Conservation (phyloP, 2,329 filamentous ascomycete genomes). For the Myriosclerotinia curreyana region DNA sequence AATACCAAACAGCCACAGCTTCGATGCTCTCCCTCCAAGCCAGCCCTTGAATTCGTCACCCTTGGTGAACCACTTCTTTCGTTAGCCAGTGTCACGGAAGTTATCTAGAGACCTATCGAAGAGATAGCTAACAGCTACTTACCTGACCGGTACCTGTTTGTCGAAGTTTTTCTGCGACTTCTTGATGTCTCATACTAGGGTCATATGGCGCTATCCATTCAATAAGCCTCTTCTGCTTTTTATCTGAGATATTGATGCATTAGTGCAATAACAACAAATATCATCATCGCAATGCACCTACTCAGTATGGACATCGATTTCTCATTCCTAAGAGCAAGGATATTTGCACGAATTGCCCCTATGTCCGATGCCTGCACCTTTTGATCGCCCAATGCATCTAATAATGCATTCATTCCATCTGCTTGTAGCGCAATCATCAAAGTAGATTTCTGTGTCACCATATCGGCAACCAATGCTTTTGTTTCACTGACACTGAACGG, state of each 20-base stretch:
- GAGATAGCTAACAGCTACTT: background rate
- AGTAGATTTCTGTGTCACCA: slow-evolving; percentile 7
- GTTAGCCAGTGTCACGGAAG: background rate
- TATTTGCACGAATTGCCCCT: background rate
- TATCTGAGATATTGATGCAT: background rate
- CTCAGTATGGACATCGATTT: background rate
- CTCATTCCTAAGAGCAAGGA: background rate
- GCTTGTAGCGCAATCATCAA: slow-evolving; percentile 13
- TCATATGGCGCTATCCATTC: background rate
- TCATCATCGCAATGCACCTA: background rate
- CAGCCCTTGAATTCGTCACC: background rate
- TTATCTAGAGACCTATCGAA: background rate
- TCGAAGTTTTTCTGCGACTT: background rate
- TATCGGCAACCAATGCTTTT: slow-evolving; percentile 3
- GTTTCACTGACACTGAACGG: slow-evolving; percentile 10
- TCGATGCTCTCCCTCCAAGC: background rate
- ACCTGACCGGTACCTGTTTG: background rate
- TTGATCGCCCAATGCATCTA: slow-evolving; percentile 1
- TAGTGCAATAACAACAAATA: background rate
- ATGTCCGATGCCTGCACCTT: background rate
- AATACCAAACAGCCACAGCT: slow-evolving; percentile 3
- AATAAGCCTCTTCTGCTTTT: background rate
- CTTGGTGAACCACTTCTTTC: background rate
- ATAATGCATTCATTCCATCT: slow-evolving; percentile 1
- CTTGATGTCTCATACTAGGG: background rate